A percentile compares a stretch with the other conserved stretches of the same genome.
Conservation (phyloP, 768 basidiomycete genomes). For the Suillus lakei region DNA sequence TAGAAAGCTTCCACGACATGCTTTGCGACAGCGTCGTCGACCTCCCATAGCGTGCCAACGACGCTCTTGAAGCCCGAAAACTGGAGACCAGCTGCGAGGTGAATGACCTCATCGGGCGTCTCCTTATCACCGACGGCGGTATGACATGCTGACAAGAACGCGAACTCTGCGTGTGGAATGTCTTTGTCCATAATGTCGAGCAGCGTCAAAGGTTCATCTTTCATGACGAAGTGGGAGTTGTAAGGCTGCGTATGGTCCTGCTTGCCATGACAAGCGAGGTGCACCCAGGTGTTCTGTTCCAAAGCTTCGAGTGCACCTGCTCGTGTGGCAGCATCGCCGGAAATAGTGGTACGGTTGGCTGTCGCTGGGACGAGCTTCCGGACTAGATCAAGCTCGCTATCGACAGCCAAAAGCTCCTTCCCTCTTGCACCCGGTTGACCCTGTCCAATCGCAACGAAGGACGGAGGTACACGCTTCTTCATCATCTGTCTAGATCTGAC, state of each 20-base stretch:
- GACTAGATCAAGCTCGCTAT: slow-evolving; percentile 17
- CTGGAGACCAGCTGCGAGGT: slow-evolving; percentile 27
- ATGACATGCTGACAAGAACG: slow-evolving; percentile 27
- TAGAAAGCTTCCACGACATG: slow-evolving; percentile 4
- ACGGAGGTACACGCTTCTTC: background rate
- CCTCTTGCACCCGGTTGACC: slow-evolving; percentile 3
- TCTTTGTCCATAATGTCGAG: slow-evolving; percentile 11
- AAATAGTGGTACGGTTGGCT: background rate
- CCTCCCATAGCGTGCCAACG: slow-evolving; percentile 27
- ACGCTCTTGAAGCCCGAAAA: slow-evolving; percentile 27
- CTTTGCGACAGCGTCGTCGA: slow-evolving; percentile 6
- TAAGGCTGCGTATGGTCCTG: slow-evolving; percentile 15
- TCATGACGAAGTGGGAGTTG: slow-evolving; percentile 9
- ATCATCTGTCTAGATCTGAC: slow-evolving; percentile 6
- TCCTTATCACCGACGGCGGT: slow-evolving; percentile 24
- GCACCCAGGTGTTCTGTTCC: slow-evolving; percentile 15
- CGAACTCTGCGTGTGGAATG: slow-evolving; percentile 1
- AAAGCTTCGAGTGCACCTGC: slow-evolving; percentile 2
- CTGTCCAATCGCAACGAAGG: slow-evolving; percentile 12
- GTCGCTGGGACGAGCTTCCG: slow-evolving; percentile 21
- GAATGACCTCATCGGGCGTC: slow-evolving; percentile 23
- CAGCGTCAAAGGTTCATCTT: background rate
- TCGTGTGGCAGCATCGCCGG: background rate
- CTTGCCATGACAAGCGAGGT: slow-evolving; percentile 26
- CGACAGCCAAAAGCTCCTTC: background rate